Percentiles rank a stretch among this genome's conserved stretches.
phyloP scores from a whole-genome alignment of 1,284 basidiomycete species.

The Puccinia horiana region DNA sequence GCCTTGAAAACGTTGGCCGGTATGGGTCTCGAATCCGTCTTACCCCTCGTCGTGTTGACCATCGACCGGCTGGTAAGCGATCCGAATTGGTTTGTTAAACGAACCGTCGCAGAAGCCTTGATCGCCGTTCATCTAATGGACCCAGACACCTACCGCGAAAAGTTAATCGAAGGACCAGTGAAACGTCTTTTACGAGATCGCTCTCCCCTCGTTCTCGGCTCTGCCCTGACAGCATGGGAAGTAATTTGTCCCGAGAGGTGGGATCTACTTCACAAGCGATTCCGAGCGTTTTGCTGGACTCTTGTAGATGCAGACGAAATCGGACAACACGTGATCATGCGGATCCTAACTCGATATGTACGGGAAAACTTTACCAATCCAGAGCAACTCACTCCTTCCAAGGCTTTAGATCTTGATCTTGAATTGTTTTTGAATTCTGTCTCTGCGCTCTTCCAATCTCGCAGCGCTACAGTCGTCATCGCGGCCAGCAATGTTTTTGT shows the following conservation, averaged over 20 bases:
- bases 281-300: conserved; percentile 77
- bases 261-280: conserved; percentile 85
- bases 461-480: conserved; percentile 73
- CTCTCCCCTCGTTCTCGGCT: conserved; percentile 83
- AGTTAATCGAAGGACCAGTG: conserved; percentile 45
- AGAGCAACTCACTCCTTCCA: conserved; percentile 57
- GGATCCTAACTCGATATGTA: conserved; percentile 78
- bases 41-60: conserved; percentile 55
- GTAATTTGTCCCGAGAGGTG: conserved; percentile 77
- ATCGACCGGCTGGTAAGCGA: conserved; percentile 54
- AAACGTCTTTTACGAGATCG: conserved; percentile 75
- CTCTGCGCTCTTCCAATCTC: conserved; percentile 76
- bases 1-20: conserved; percentile 55
- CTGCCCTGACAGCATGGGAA: conserved; percentile 80
- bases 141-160: conserved; percentile 13
- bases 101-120: conserved; percentile 54
- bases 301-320: conserved; percentile 92
- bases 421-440: conserved; percentile 72
- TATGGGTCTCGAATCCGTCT: conserved; percentile 55
- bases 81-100: conserved; percentile 55
- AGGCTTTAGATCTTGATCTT: conserved; percentile 67
- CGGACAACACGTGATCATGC: conserved; percentile 81
- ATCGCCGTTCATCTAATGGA: conserved; percentile 46
- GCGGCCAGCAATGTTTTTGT: conserved; percentile 61
- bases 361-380: conserved; percentile 80